Base-by-base conservation (phyloP, 208 protist species). In the Phytomonas sp. region DNA sequence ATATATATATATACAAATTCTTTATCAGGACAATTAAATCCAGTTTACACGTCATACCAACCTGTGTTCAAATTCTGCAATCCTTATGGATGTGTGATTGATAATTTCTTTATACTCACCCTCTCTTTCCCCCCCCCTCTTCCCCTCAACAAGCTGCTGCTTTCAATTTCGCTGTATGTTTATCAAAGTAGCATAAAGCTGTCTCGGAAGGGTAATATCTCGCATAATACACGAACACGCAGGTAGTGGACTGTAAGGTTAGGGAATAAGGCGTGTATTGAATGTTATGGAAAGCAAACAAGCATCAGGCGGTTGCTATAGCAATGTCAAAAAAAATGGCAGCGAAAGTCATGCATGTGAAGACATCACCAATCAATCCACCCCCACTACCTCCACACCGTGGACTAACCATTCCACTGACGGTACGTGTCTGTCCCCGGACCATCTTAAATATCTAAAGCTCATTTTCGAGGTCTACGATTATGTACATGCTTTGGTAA, bases 401-500 rank as follows among this genome's bases (percentile, higher is more conserved):
- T 49, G 40, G 10, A 49, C 40, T 49, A 49, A 49, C 14, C 12
- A 49, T 49, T 40, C 8, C 10, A 61, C 66, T 14, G 71, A 72
- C 11, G 29, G 29, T 11, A 30, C 62, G 7, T 29, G 30, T 19
- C 70, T 82, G 10, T 45, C 63, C 29, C 37, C 78, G 19, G 70
- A 67, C 33, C 73, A 82, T 45, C 63, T 82, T 29, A 59, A 74
- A 32, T 14, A 69, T 42, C 73, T 83, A 30, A 71, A 79, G 49
- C 40, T 74, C 62, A 12, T 73, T 16, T 78, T 83, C 64, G 78
- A 83, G 63, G 74, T 78, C 66, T 79, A 77, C 69, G 78, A 83
- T 63, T 79, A 77, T 71, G 75, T 78, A 5, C 67, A 49, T 49
- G 63, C 36, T 59, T 30, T 31, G 49, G 63, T 26, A 34, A 45